Percentiles rank a stretch among this genome's conserved stretches.
These are phyloP conservation scores for Septoria petroselini DNA, from an alignment of 2,329 filamentous ascomycete species.

Conservation along the genomic window DNA sequence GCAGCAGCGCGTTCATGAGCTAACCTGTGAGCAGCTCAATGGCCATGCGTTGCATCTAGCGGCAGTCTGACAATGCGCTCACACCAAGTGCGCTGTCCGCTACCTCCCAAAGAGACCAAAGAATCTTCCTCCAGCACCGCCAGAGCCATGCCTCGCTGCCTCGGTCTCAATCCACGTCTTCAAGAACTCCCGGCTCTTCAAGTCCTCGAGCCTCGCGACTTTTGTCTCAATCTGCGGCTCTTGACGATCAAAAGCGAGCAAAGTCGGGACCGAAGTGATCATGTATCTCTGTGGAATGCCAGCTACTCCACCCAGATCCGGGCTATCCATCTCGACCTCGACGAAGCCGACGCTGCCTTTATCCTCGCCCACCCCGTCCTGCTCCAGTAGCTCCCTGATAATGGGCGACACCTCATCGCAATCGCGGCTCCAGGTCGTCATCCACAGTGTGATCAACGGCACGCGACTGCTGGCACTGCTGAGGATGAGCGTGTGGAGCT, in stretches of 20 bases:
- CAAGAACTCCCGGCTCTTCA: conserved; percentile 47
- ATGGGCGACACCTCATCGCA: conserved; percentile 46
- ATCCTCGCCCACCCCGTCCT: conserved; percentile 45
- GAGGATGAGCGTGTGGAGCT: conserved; percentile 49
- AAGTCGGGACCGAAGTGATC: conserved; percentile 49
- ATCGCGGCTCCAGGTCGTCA: conserved; percentile 47
- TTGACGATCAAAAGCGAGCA: conserved; percentile 50
- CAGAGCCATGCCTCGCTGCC: conserved; percentile 46
- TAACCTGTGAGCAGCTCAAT: no score
- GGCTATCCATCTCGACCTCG: conserved; percentile 50
- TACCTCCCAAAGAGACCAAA: conserved; percentile 36
- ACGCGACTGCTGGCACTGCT: conserved; percentile 46
- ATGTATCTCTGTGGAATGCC: conserved; percentile 43
- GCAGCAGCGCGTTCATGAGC: no score
- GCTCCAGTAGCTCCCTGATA: conserved; percentile 43
- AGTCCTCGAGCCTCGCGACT: conserved; percentile 44
- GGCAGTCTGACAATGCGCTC: no score
- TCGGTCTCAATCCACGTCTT: conserved; percentile 49
- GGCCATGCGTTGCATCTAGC: no score
- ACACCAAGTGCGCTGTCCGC: no score
- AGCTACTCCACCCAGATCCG: conserved; percentile 40
- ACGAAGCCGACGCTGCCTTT: conserved; percentile 48
- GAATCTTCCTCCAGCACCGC: conserved; percentile 46
- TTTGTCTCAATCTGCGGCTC: conserved; percentile 51
- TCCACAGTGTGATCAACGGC: conserved; percentile 51